Conservation (phyloP, 208 protist species). For the Leishmania major region DNA sequence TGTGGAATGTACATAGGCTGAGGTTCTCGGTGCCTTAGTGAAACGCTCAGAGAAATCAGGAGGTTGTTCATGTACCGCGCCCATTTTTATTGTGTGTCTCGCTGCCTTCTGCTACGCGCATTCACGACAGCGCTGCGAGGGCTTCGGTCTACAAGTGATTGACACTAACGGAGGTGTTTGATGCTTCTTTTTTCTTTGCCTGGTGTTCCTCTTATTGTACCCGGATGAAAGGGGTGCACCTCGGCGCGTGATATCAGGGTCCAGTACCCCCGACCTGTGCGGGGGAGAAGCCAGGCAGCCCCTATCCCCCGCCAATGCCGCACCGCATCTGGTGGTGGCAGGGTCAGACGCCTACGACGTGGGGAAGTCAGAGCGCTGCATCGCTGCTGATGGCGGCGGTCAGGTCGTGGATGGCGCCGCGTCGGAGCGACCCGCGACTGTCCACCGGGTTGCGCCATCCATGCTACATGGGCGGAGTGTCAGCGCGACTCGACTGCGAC, state of each 20-base stretch:
- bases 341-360: not conserved
- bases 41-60: not conserved
- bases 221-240: not conserved
- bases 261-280: too few relatives aligned
- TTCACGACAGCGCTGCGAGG: not conserved
- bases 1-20: constrained; percentile 6
- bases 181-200: constrained; percentile 1
- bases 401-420: not conserved
- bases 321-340: not conserved
- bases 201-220: not conserved
- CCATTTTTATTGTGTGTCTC: not conserved
- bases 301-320: not conserved
- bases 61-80: not conserved
- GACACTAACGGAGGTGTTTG: not conserved
- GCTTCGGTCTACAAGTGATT: not conserved
- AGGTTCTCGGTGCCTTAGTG: not conserved
- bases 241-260: too few relatives aligned
- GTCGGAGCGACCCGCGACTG: not conserved
- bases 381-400: not conserved
- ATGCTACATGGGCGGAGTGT: not conserved
- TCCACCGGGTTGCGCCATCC: not conserved
- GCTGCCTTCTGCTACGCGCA: not conserved
- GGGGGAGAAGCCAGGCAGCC: not conserved
- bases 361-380: too few relatives aligned
- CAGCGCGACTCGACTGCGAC: not conserved